Evolutionary conservation across 345 rosid genomes (phyloP).

Genomic region (Pelargonium nanum): DNA sequence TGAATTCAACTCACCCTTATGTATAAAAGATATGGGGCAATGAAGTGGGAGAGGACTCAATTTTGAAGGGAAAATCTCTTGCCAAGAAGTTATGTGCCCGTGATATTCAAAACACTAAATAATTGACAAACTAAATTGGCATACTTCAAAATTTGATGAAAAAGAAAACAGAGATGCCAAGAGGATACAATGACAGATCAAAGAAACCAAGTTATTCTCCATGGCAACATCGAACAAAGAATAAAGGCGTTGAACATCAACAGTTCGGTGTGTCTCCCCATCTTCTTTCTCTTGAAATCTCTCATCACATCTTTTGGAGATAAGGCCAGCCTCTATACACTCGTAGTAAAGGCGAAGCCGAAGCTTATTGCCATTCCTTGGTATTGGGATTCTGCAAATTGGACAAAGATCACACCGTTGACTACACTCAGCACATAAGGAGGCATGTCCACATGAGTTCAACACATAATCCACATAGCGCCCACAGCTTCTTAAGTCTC

Average conservation of each 20-base stretch:
- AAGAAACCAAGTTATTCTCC: slow-evolving; percentile 72
- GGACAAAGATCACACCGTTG: slow-evolving; percentile 85
- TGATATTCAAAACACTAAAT: neutral
- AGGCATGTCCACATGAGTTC: slow-evolving; percentile 84
- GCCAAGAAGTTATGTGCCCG: neutral
- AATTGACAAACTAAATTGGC: no score
- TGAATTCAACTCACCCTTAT: neutral
- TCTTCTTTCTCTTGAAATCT: slow-evolving; percentile 49
- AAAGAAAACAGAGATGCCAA: no score
- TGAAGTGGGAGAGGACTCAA: no score
- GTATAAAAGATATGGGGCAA: no score
- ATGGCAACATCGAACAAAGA: slow-evolving; percentile 81
- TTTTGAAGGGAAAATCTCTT: no score
- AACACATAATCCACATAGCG: slow-evolving; percentile 56
- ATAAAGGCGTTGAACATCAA: slow-evolving; percentile 77
- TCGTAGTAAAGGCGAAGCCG: slow-evolving; percentile 67
- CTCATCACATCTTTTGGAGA: slow-evolving; percentile 44
- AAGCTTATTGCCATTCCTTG: slow-evolving; percentile 30
- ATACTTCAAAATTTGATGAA: neutral
- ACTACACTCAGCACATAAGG: slow-evolving; percentile 75
- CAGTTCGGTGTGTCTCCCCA: slow-evolving; percentile 43
- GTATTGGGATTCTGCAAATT: slow-evolving; percentile 53
- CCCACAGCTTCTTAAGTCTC: slow-evolving; percentile 87
- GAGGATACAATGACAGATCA: slow-evolving; percentile 93
- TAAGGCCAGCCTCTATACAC: slow-evolving; percentile 77